These are phyloP conservation scores for Biscogniauxia marginata DNA, from an alignment of 2,329 filamentous ascomycete genomes.

Conservation along the genomic window DNA sequence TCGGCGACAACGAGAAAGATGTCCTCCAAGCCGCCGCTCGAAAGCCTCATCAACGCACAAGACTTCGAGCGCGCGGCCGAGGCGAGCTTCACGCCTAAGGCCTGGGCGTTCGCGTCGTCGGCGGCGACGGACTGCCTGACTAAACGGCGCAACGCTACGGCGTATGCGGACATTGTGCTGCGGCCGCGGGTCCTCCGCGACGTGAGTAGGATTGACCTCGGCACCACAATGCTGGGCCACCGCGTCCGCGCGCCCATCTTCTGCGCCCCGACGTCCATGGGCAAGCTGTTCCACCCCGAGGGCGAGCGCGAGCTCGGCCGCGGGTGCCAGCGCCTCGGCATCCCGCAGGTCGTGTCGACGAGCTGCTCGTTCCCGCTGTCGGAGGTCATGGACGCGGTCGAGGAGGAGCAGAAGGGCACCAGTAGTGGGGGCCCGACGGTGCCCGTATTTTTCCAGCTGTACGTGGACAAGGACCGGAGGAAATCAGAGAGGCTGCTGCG, in stretches of 20 bases:
- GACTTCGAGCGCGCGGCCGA: conserved; percentile 61
- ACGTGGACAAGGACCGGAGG: conserved; percentile 55
- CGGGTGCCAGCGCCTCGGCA: conserved; percentile 48
- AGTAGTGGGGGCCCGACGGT: conserved; percentile 6
- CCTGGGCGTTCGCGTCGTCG: conserved; percentile 69
- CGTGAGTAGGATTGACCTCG: conserved; percentile 50
- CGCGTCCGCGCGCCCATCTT: conserved; percentile 57
- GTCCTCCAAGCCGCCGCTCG: conserved; percentile 45
- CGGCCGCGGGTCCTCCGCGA: conserved; percentile 39
- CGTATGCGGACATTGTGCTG: conserved; percentile 56
- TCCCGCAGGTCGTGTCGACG: conserved; percentile 62
- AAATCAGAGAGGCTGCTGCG: conserved; percentile 51
- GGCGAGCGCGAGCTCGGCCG: conserved; percentile 60
- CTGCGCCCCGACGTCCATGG: conserved; percentile 64
- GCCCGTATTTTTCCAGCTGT: conserved; percentile 56
- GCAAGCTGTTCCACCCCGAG: conserved; percentile 59
- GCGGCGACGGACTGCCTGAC: conserved; percentile 63
- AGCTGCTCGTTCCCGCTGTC: conserved; percentile 58
- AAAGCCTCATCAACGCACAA: conserved; percentile 55
- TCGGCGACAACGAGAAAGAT: conserved; percentile 3
- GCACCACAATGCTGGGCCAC: conserved; percentile 54
- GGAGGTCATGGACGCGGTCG: conserved; percentile 46
- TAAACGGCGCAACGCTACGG: conserved; percentile 52
- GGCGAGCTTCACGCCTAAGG: conserved; percentile 55
- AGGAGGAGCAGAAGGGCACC: conserved; percentile 20